Evolutionary conservation across 1,139 yeast genomes (phyloP).

Genomic region (Spencermartinsiella ligniputridi): DNA sequence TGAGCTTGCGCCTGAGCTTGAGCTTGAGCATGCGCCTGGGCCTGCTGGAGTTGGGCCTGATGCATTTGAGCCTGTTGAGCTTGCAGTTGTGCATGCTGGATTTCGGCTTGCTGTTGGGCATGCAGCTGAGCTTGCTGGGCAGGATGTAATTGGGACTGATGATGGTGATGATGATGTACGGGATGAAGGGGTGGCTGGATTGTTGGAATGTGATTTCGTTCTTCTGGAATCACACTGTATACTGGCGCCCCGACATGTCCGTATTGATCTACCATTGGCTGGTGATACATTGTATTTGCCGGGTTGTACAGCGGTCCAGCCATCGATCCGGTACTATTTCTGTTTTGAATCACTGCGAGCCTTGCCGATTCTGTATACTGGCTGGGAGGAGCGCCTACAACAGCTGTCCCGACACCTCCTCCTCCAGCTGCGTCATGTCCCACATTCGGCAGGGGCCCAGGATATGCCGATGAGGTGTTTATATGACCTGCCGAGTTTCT

Average conservation of each 20-base stretch:
- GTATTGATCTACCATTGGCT: not conserved
- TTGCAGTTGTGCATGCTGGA: slow-evolving; percentile 2
- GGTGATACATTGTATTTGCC: slow-evolving; percentile 22
- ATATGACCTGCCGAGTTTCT: not conserved
- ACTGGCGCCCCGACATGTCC: slow-evolving; percentile 2
- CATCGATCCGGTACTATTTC: slow-evolving; percentile 9
- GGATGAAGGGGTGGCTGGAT: slow-evolving; percentile 6
- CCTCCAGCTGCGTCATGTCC: too few species aligned
- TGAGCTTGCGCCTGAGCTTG: slow-evolving; percentile 13
- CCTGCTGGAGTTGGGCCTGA: slow-evolving; percentile 7
- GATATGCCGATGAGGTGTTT: not conserved
- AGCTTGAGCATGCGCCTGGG: slow-evolving; percentile 11
- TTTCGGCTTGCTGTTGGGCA: slow-evolving; percentile 2
- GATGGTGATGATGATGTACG: slow-evolving; percentile 7
- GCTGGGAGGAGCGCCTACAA: too few species aligned
- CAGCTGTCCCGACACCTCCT: too few species aligned
- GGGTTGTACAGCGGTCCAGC: slow-evolving; percentile 19
- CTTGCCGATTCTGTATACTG: slow-evolving; percentile 3
- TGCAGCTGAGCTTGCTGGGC: slow-evolving; percentile 5
- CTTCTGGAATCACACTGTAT: not conserved
- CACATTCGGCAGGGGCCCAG: not conserved
- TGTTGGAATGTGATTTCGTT: not conserved
- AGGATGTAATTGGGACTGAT: slow-evolving; percentile 7
- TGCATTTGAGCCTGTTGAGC: not conserved
- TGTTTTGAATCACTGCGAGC: slow-evolving; percentile 1